Percentiles rank a stretch among this genome's conserved stretches.
Evolutionary conservation across 148 eudicot genomes (phyloP).

Genomic region (Rhododendron mucronatum): DNA sequence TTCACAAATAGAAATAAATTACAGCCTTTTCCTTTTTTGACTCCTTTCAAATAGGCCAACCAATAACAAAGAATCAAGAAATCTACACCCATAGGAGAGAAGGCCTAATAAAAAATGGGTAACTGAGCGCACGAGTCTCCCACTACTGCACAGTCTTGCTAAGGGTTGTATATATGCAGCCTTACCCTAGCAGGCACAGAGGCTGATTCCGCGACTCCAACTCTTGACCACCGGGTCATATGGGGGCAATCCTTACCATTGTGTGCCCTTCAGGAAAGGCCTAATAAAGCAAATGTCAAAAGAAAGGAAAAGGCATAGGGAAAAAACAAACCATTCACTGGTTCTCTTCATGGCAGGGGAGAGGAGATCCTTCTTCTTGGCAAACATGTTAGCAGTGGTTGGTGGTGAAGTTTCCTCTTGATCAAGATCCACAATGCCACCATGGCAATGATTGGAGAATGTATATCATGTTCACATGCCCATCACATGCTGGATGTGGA

Average conservation of each 20-base stretch:
- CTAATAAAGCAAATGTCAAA: background rate
- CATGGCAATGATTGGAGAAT: conserved; percentile 31
- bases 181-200: too few species aligned
- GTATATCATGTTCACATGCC: conserved; percentile 10
- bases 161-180: too few species aligned
- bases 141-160: too few species aligned
- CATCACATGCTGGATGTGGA: conserved; percentile 5
- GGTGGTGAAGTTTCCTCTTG: conserved; percentile 30
- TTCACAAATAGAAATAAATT: background rate
- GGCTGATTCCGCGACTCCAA: too few species aligned
- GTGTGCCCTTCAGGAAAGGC: background rate
- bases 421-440: conserved; percentile 53
- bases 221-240: too few species aligned
- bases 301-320: conserved; percentile 13
- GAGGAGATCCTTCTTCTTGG: conserved; percentile 59
- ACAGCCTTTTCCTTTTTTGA: too few species aligned
- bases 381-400: conserved; percentile 33
- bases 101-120: background rate
- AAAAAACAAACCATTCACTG: conserved; percentile 61
- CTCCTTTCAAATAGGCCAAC: background rate
- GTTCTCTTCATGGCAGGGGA: conserved; percentile 89
- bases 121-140: too few species aligned
- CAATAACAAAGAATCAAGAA: background rate
- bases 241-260: too few species aligned
- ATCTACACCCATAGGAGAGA: background rate